Base-by-base conservation (phyloP, 805 yeast species). In the Candida oleophila region DNA sequence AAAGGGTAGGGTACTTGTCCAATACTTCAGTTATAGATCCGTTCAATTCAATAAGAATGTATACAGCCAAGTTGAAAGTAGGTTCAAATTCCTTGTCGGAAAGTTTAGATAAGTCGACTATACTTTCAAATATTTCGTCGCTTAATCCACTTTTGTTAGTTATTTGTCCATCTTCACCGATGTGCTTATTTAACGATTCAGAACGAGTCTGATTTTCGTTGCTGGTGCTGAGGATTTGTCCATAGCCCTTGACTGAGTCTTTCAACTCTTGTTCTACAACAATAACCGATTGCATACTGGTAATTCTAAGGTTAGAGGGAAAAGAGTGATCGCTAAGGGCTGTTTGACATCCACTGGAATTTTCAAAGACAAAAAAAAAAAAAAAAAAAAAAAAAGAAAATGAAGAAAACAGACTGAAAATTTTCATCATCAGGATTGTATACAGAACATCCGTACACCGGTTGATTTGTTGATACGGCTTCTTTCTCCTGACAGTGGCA, bases 71-170 rank as follows among this genome's bases (percentile, higher is more conserved):
- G 54, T 72, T 69, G 60, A 71, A 68, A n/a, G 75, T 60, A 20
- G 76, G 71, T 58, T 73, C 77, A 45, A 73, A 73, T 46, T 71
- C 77, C 49, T 64, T 70, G 59, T 73, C 76, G 42, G 65, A 58
- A 54, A 73, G 66, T 46, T 64, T 60, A 28, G 59, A 55, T 50
- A 73, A 62, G 18, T 47, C 55, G 14, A 56, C 54, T 22, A 73
- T 58, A n/a, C 59, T 59, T 14, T 49, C 58, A 48, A 62, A 55
- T 42, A 72, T 55, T 32, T 51, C 55, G 30, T 57, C 43, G 38
- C 63, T 59, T 52, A 72, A 59, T 42, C 56, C 65, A 16, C 51
- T 42, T 49, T 64, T 62, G 52, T 69, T 54, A 44, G 55, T 49
- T 49, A 66, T 53, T 34, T 62, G 61, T 30, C 54, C 57, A 16